phyloP scores from a whole-genome alignment of 1,284 basidiomycete genomes.

The Kwoniella shivajii region DNA sequence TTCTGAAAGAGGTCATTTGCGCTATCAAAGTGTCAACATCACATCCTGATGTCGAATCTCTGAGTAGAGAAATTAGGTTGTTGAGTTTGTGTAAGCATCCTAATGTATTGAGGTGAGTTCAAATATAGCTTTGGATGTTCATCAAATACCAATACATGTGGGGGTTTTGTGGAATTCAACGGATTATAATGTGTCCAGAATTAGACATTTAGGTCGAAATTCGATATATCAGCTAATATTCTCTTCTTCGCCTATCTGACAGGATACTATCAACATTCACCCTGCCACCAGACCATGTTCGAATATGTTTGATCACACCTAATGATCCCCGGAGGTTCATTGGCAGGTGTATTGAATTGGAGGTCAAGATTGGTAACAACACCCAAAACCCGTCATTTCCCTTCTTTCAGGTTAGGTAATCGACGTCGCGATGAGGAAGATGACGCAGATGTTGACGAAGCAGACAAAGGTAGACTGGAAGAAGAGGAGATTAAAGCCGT shows the following conservation, averaged over 20 bases:
- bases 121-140: neutral
- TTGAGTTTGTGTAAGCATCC: constrained; percentile 44
- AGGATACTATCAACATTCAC: constrained; percentile 48
- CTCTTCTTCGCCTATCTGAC: neutral
- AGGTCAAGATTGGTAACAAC: constrained; percentile 20
- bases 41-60: constrained; percentile 35
- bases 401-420: constrained; percentile 9
- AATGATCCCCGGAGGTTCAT: constrained; percentile 43
- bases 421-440: constrained; percentile 6
- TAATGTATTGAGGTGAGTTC: constrained; percentile 43
- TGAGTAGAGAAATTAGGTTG: constrained; percentile 40
- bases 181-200: too few species aligned
- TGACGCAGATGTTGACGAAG: neutral
- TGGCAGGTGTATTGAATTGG: constrained; percentile 46
- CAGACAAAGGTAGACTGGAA: constrained; percentile 20
- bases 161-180: too few species aligned
- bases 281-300: constrained; percentile 42
- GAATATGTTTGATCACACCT: constrained; percentile 48
- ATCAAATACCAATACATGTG: too few species aligned
- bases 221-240: too few species aligned
- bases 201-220: too few species aligned
- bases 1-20: constrained; percentile 24
- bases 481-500: constrained; percentile 50
- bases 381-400: constrained; percentile 9
- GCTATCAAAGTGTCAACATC: constrained; percentile 48